Evolutionary conservation across 2,329 filamentous ascomycete species (phyloP), one percentile per base, ranked within the genome.

Genomic region (Pseudopyricularia cyperi): DNA sequence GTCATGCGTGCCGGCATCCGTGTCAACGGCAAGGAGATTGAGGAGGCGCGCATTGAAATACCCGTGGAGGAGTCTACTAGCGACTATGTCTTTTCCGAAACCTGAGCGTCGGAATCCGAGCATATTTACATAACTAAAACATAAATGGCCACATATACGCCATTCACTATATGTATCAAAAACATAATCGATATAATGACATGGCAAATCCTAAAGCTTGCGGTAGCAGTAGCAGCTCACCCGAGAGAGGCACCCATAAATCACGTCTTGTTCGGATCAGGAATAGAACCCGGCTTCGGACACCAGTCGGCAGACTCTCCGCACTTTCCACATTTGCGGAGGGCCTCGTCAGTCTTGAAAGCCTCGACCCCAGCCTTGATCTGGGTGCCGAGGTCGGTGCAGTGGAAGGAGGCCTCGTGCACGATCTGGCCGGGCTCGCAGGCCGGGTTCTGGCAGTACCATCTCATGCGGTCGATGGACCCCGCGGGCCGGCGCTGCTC

Each of bases 301-400:
- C 79, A 78, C 62, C 79, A 80, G 63, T 59, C 57, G 51, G 57
- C 57, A 33, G 95, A 59, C 53, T 73, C 71, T 22, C 90, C 89
- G 67, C 93, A 98, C 30, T 73, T 76, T 58, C 74, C 73, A 68
- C 93, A 98, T 54, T 70, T 89, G 65, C 91, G 80, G 67, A 78
- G 80, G 54, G 79, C 73, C 53, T 81, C 76, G 52, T 69, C 80
- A 1, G 66, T 75, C 67, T 82, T 85, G 67, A 97, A 97, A 19
- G 73, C 75, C 67, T 95, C 82, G 35, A 97, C 91, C 7, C 87
- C 90, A 51, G 80, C 80, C 74, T 96, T 97, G 63, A 98, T 91
- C 79, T 97, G 93, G 24, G 85, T 91, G 19, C 91, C 91, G 57
- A 97, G 70, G 70, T 97, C 85, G 33, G 83, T 90, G 66, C 89